phyloP scores from a whole-genome alignment of 1,284 basidiomycete genomes.

The Austropuccinia psidii region DNA sequence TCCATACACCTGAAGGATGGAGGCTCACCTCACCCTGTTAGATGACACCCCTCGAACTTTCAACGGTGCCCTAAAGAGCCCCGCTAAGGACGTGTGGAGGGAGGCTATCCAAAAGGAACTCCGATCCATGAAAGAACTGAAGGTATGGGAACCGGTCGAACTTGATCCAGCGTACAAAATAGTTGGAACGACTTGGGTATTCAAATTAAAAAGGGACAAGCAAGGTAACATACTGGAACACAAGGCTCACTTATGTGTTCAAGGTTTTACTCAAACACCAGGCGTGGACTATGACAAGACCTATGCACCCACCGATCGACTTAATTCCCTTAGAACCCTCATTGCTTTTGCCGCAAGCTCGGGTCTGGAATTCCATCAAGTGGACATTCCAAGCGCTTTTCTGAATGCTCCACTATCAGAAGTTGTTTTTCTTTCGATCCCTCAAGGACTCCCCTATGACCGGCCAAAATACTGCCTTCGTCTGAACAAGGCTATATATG shows the following conservation, averaged over 20 bases:
- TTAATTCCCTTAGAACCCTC: background rate
- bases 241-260: background rate
- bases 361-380: background rate
- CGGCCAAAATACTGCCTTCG: too few relatives aligned
- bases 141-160: background rate
- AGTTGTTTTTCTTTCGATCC: background rate
- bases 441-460: background rate
- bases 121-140: background rate
- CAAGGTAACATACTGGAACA: background rate
- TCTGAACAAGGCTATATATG: background rate
- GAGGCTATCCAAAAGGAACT: background rate
- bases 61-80: too few relatives aligned
- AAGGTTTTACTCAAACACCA: background rate
- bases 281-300: background rate
- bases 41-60: too few relatives aligned
- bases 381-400: background rate
- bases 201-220: background rate
- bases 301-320: background rate
- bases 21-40: too few relatives aligned
- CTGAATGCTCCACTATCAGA: background rate
- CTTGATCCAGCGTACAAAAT: background rate
- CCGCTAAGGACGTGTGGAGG: too few relatives aligned
- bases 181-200: background rate
- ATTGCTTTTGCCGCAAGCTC: background rate
- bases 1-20: too few relatives aligned